These are phyloP conservation scores for Ochetophila trinervis DNA, from an alignment of 306 rosid genomes.

Conservation along the genomic window DNA sequence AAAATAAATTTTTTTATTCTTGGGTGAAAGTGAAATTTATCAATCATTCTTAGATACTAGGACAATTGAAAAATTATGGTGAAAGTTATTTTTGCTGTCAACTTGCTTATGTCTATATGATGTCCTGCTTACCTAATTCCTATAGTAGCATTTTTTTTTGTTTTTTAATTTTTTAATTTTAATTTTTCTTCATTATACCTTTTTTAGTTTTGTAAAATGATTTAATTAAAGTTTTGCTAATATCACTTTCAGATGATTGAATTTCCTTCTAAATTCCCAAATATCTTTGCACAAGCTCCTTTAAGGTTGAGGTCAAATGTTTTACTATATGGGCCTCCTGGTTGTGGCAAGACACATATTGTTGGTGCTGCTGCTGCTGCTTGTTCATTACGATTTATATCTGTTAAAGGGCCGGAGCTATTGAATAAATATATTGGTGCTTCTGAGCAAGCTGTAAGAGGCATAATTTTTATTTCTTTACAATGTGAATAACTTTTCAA, in stretches of 20 bases:
- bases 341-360: constrained; percentile 95
- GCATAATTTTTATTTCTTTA: constrained; percentile 16
- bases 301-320: constrained; percentile 89
- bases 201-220: not conserved
- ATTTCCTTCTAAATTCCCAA: constrained; percentile 88
- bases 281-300: constrained; percentile 83
- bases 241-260: constrained; percentile 72
- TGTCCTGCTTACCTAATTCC: too few relatives aligned
- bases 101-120: too few relatives aligned
- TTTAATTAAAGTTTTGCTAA: not conserved
- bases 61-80: too few relatives aligned
- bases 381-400: constrained; percentile 83
- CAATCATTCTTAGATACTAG: too few relatives aligned
- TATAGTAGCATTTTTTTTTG: too few relatives aligned
- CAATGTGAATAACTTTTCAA: not conserved
- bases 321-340: constrained; percentile 95
- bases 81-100: too few relatives aligned
- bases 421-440: constrained; percentile 96
- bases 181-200: not conserved
- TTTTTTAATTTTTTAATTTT: too few relatives aligned
- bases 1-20: too few relatives aligned
- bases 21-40: too few relatives aligned
- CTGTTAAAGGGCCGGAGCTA: constrained; percentile 93
- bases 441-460: constrained; percentile 97
- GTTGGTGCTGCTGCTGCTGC: constrained; percentile 98